A percentile compares a stretch with the other conserved stretches of the same genome.
phyloP scores from a whole-genome alignment of 768 basidiomycete species.

The Vararia minispora region DNA sequence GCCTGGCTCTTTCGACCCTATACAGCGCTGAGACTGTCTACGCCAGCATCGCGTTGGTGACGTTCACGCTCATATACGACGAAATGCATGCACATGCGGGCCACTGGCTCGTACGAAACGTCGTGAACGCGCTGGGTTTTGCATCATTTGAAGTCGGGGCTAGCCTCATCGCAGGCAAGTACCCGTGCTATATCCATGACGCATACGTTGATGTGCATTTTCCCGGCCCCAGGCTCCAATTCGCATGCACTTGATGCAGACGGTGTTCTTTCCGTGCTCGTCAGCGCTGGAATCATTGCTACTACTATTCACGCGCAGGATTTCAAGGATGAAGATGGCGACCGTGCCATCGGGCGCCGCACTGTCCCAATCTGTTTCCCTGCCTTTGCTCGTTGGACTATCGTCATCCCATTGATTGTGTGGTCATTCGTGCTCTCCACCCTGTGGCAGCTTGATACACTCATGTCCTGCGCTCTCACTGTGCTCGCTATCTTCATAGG shows the following conservation, averaged over 20 bases:
- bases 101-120: constrained; percentile 25
- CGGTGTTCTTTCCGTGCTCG: constrained; percentile 21
- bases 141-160: constrained; percentile 26
- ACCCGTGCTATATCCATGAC: background rate
- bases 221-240: constrained; percentile 1
- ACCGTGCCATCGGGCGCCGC: constrained; percentile 24
- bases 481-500: constrained; percentile 23
- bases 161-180: constrained; percentile 23
- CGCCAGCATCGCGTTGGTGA: constrained; percentile 9
- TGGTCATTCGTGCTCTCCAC: constrained; percentile 27
- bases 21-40: constrained; percentile 4
- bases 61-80: constrained; percentile 15
- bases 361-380: constrained; percentile 37
- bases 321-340: constrained; percentile 35
- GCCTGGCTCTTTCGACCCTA: constrained; percentile 12
- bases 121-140: constrained; percentile 23
- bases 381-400: constrained; percentile 18
- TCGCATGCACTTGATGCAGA: constrained; percentile 17
- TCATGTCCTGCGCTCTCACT: constrained; percentile 19
- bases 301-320: constrained; percentile 41
- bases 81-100: constrained; percentile 11
- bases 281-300: constrained; percentile 28
- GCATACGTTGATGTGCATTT: constrained; percentile 3
- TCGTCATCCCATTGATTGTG: constrained; percentile 22
- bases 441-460: constrained; percentile 25